phyloP scores from a whole-genome alignment of 1,284 basidiomycete genomes.

The Moniliophthora roreri region DNA sequence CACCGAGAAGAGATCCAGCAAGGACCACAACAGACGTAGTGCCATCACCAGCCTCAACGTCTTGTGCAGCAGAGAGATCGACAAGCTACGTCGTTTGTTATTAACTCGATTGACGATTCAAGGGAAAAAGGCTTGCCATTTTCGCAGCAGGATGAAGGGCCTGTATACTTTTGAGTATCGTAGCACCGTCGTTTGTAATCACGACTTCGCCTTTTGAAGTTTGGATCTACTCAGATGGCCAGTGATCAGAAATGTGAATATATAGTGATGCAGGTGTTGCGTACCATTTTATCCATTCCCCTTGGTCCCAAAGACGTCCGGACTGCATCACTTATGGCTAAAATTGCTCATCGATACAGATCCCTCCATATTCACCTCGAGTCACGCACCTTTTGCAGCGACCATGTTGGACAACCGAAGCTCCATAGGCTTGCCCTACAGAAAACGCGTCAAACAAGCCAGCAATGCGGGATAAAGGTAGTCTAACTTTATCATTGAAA shows the following conservation, averaged over 20 bases:
- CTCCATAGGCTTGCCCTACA: slow-evolving; percentile 89
- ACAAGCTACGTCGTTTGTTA: slow-evolving; percentile 58
- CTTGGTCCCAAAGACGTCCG: slow-evolving; percentile 95
- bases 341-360: slow-evolving; percentile 17
- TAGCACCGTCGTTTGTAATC: slow-evolving; percentile 99
- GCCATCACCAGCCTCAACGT: slow-evolving; percentile 98
- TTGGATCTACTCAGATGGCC: slow-evolving; percentile 73
- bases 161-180: slow-evolving; percentile 96
- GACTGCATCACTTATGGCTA: slow-evolving; percentile 97
- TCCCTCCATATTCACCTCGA: neutral
- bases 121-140: slow-evolving; percentile 62
- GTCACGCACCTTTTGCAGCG: slow-evolving; percentile 82
- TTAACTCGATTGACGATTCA: neutral
- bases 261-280: slow-evolving; percentile 21
- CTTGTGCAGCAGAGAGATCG: slow-evolving; percentile 97
- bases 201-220: slow-evolving; percentile 96
- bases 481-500: slow-evolving; percentile 79
- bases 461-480: slow-evolving; percentile 12
- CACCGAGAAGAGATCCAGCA: slow-evolving; percentile 89
- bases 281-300: slow-evolving; percentile 99
- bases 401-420: slow-evolving; percentile 94
- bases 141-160: slow-evolving; percentile 98
- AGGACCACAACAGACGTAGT: slow-evolving; percentile 99
- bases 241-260: neutral
- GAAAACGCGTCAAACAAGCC: slow-evolving; percentile 30